Conservation (phyloP, 2,329 filamentous ascomycete species). For the Hymenoscyphus fructigenus region DNA sequence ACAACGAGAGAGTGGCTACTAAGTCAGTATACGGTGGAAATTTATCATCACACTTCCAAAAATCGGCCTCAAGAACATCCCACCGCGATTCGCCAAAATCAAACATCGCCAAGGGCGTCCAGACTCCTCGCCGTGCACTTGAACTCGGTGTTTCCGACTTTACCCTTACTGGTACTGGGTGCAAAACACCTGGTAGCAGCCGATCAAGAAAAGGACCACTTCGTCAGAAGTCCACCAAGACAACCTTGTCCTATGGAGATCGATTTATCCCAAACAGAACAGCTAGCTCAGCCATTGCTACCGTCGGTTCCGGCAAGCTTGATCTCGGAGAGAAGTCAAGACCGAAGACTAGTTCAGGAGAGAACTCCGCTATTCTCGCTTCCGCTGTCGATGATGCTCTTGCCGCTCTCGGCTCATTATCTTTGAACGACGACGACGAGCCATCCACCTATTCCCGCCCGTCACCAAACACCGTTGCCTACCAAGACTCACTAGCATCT, state of each 20-base stretch:
- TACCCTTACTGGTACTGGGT: slow-evolving; percentile 80
- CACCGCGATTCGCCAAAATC: slow-evolving; percentile 93
- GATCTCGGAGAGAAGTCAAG: slow-evolving; percentile 68
- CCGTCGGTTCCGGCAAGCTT: slow-evolving; percentile 79
- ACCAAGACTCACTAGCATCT: slow-evolving; percentile 85
- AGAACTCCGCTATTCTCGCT: slow-evolving; percentile 74
- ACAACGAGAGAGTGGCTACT: slow-evolving; percentile 50
- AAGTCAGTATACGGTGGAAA: slow-evolving; percentile 82
- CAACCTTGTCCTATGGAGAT: slow-evolving; percentile 78
- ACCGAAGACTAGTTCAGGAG: slow-evolving; percentile 67
- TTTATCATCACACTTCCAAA: slow-evolving; percentile 75
- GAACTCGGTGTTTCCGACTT: slow-evolving; percentile 94
- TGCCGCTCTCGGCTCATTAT: slow-evolving; percentile 76
- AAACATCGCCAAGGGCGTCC: slow-evolving; percentile 76
- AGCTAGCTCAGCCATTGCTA: slow-evolving; percentile 84
- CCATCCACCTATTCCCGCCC: slow-evolving; percentile 70
- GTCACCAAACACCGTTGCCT: slow-evolving; percentile 84
- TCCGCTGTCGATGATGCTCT: slow-evolving; percentile 72
- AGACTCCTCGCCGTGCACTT: slow-evolving; percentile 77
- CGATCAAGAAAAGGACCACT: slow-evolving; percentile 55
- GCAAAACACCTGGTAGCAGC: slow-evolving; percentile 58
- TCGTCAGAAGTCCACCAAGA: slow-evolving; percentile 65
- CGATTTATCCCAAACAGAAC: slow-evolving; percentile 94
- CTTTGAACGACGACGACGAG: slow-evolving; percentile 69
- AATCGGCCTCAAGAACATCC: slow-evolving; percentile 61